Base-by-base conservation (phyloP, 2,329 filamentous ascomycete genomes). In the Penicillium sp. region DNA sequence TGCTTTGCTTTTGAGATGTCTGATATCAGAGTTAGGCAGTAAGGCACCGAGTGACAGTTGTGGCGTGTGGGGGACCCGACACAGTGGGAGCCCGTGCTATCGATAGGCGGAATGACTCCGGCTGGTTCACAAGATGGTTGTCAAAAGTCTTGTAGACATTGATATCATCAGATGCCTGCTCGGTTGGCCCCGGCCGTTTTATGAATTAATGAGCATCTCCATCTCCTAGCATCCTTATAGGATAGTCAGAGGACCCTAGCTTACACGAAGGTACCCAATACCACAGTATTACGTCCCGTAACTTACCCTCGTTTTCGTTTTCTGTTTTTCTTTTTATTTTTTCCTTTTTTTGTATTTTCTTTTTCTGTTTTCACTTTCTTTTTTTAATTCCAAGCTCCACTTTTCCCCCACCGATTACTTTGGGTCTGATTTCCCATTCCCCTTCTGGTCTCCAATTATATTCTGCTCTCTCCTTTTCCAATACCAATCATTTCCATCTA, bases 401-500 rank as follows among this genome's bases (percentile, higher is more conserved):
- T 28, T 21, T 21, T 48, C 49, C 59, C 47, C 56, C 61, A 62
- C 53, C 41, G 47, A 55, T 36, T 53, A 54, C 47, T 43, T 42
- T 55, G 45, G 53, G 57, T 44, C 56, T 49, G 13, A 10, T 42
- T 42, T 42, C 41, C 18, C 41, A 31, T 47, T 43, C 41, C 49
- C 57, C 56, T 45, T 44, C 51, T 47, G 50, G 44, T 50, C 55
- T 51, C 60, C 59, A 63, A 54, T 58, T 57, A 53, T 53, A 33
- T 47, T 10, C 42, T 29, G 23, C 26, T 42, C 52, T 33, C 18
- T 50, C 16, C 34, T 38, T 34, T 18, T 9, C 16, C 34, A 29
- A 41, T 46, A 52, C 60, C 60, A 64, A 64, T 66, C 55, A 59
- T 39, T 53, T 39, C 36, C 46, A 52, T 52, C 42, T n/a, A 18